Percentiles rank a stretch among this genome's conserved stretches.
Conservation (phyloP, 495 filamentous ascomycete species). For the Astrothelium subdiscretum region DNA sequence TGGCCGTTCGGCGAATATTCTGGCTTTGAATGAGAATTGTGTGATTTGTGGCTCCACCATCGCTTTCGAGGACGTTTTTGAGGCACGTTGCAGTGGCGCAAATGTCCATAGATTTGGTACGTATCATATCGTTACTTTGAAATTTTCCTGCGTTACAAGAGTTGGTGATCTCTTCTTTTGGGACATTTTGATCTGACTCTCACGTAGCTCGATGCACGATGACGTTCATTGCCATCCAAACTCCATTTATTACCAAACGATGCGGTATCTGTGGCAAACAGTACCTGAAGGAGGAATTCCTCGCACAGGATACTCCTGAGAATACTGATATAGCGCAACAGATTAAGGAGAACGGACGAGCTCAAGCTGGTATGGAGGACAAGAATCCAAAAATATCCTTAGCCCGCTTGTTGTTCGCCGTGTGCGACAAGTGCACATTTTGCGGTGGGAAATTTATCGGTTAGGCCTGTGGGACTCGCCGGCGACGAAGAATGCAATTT, state of each 20-base stretch:
- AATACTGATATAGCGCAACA: neutral
- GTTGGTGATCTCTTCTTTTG: neutral
- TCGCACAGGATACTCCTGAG: neutral
- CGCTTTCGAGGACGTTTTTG: neutral
- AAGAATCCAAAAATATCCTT: neutral
- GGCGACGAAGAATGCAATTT: neutral
- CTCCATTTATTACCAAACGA: conserved; percentile 4
- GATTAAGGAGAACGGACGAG: neutral
- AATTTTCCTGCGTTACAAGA: neutral
- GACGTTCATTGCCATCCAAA: conserved; percentile 11
- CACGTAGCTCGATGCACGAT: conserved; percentile 6
- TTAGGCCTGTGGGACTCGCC: neutral
- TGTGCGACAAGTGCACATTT: conserved; percentile 8
- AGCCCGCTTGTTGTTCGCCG: conserved; percentile 4
- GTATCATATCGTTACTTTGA: neutral
- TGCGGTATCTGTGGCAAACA: conserved; percentile 10
- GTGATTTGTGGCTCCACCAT: conserved; percentile 2
- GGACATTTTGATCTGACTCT: neutral
- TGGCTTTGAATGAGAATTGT: neutral
- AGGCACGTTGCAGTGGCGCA: neutral
- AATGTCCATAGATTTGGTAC: neutral
- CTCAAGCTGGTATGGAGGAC: neutral
- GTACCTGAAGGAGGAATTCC: conserved; percentile 6
- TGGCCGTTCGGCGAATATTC: neutral
- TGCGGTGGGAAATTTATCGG: conserved; percentile 11